Evolutionary conservation across 2,329 filamentous ascomycete genomes (phyloP).

Genomic region (Paramyrothecium roridum): DNA sequence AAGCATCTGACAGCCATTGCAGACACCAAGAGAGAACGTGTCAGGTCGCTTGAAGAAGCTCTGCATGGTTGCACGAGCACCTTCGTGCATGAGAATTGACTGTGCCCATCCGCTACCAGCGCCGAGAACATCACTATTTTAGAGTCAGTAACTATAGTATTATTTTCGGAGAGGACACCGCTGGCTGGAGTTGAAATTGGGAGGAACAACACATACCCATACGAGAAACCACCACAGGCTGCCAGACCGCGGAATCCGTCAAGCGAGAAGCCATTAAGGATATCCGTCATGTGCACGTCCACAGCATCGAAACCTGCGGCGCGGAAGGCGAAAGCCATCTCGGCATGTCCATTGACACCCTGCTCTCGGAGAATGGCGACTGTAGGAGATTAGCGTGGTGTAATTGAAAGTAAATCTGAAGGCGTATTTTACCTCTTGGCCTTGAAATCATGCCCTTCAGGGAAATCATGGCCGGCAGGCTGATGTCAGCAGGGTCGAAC

Average conservation of each 20-base stretch:
- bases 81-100: conserved; percentile 82
- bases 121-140: conserved; percentile 60
- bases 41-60: conserved; percentile 83
- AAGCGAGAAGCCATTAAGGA: conserved; percentile 76
- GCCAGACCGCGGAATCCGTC: conserved; percentile 83
- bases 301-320: conserved; percentile 87
- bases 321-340: conserved; percentile 96
- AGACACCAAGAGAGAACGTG: conserved; percentile 90
- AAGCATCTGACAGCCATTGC: conserved; percentile 97
- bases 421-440: conserved; percentile 38
- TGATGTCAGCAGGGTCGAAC: conserved; percentile 75
- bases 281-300: conserved; percentile 96
- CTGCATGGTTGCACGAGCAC: conserved; percentile 72
- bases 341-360: conserved; percentile 92
- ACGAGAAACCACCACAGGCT: conserved; percentile 96
- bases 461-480: conserved; percentile 55
- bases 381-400: neutral
- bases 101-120: conserved; percentile 98
- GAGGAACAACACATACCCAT: conserved; percentile 48
- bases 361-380: conserved; percentile 95
- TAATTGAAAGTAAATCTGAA: conserved; percentile 3
- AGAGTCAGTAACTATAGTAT: neutral
- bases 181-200: too few relatives aligned
- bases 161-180: neutral
- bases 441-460: conserved; percentile 50